A percentile compares a stretch with the other conserved stretches of the same genome.
These are phyloP conservation scores for Zelopaecilomyces penicillatus DNA, from an alignment of 2,329 filamentous ascomycete genomes.

Conservation along the genomic window DNA sequence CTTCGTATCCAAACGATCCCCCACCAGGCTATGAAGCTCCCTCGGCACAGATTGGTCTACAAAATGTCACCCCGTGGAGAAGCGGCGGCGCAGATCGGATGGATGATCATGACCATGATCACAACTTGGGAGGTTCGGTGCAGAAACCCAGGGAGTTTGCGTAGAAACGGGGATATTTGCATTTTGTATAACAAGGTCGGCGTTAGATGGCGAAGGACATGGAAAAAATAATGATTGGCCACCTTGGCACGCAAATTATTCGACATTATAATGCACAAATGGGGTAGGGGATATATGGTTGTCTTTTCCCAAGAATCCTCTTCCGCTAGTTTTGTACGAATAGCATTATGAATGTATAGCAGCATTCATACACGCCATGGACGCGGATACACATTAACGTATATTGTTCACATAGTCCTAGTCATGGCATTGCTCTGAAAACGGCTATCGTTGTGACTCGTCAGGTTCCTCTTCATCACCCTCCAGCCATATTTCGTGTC, in stretches of 20 bases:
- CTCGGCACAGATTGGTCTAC: constrained; percentile 21
- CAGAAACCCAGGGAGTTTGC: constrained; percentile 26
- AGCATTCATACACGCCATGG: neutral
- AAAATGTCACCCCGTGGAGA: constrained; percentile 19
- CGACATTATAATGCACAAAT: neutral
- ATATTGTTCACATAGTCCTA: too few species aligned
- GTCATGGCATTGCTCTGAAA: neutral
- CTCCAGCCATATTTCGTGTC: constrained; percentile 57
- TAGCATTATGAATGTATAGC: neutral
- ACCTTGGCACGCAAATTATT: neutral
- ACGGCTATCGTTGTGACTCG: neutral
- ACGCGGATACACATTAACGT: too few species aligned
- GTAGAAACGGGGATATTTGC: constrained; percentile 7
- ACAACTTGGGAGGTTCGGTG: constrained; percentile 19
- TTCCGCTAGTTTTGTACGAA: neutral
- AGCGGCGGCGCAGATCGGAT: constrained; percentile 18
- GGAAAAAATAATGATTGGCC: constrained; percentile 2
- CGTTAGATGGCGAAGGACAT: constrained; percentile 11
- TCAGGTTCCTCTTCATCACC: constrained; percentile 39
- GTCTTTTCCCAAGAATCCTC: neutral
- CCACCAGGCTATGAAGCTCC: constrained; percentile 26
- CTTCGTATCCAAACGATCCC: constrained; percentile 17
- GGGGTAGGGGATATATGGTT: neutral
- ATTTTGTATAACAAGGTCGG: constrained; percentile 8
- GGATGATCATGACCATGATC: constrained; percentile 20